These are phyloP conservation scores for Leccinum pellstonianum DNA, from an alignment of 768 basidiomycete genomes.

Conservation along the genomic window DNA sequence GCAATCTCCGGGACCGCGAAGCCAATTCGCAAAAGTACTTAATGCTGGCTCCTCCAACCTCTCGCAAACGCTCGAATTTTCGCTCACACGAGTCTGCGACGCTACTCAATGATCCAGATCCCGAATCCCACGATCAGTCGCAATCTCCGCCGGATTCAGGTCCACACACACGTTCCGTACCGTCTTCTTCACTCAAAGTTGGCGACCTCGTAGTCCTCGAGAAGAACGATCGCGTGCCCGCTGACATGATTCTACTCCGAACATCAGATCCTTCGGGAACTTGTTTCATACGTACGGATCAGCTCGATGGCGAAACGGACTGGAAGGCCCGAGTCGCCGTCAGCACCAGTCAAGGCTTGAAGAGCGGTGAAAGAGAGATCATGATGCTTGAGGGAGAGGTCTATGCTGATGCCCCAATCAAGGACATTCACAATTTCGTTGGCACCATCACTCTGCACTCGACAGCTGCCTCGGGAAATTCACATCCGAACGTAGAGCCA, in stretches of 20 bases:
- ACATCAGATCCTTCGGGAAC: slow-evolving; percentile 90
- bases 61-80: slow-evolving; percentile 28
- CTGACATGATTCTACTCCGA: slow-evolving; percentile 85
- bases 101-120: slow-evolving; percentile 19
- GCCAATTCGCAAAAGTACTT: slow-evolving; percentile 94
- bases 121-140: slow-evolving; percentile 14
- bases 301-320: slow-evolving; percentile 97
- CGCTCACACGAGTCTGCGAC: slow-evolving; percentile 21
- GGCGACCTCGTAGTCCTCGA: slow-evolving; percentile 90
- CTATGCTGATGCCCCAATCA: slow-evolving; percentile 93
- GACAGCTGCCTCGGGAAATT: slow-evolving; percentile 25
- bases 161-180: slow-evolving; percentile 70
- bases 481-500: slow-evolving; percentile 65
- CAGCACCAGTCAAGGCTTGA: slow-evolving; percentile 18
- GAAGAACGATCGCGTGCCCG: slow-evolving; percentile 96
- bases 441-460: slow-evolving; percentile 84
- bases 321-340: slow-evolving; percentile 97
- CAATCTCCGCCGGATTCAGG: slow-evolving; percentile 35
- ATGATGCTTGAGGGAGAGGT: slow-evolving; percentile 79
- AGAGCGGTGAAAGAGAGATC: slow-evolving; percentile 46
- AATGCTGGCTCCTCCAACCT: slow-evolving; percentile 58
- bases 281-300: slow-evolving; percentile 97
- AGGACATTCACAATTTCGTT: slow-evolving; percentile 94
- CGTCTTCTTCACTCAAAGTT: slow-evolving; percentile 84
- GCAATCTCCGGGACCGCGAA: slow-evolving; percentile 86